A percentile compares a stretch with the other conserved stretches of the same genome.
Conservation (phyloP, 2,329 filamentous ascomycete species). For the Scedosporium apiospermum region DNA sequence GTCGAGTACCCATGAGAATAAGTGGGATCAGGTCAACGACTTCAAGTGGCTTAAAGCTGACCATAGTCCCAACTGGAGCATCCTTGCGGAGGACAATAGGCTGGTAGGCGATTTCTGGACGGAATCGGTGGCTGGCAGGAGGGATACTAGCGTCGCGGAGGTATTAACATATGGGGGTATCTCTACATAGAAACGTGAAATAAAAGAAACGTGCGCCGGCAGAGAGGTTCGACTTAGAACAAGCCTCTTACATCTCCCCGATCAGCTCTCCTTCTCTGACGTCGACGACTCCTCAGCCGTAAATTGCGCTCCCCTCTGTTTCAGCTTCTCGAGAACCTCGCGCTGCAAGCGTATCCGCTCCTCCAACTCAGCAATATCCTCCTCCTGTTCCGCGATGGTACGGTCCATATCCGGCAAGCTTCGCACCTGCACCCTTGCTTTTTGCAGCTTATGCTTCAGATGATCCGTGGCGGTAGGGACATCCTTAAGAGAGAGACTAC, state of each 20-base stretch:
- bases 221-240: not conserved
- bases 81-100: constrained; percentile 51
- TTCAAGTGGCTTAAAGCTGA: constrained; percentile 94
- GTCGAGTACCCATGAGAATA: constrained; percentile 37
- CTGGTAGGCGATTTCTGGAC: constrained; percentile 59
- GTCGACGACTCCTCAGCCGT: constrained; percentile 17
- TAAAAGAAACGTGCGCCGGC: not conserved
- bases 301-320: constrained; percentile 36
- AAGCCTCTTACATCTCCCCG: not conserved
- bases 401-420: constrained; percentile 62
- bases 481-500: constrained; percentile 52
- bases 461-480: constrained; percentile 68
- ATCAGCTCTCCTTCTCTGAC: constrained; percentile 6
- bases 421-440: constrained; percentile 58
- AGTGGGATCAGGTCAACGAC: constrained; percentile 88
- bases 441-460: constrained; percentile 75
- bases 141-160: not conserved
- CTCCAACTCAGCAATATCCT: constrained; percentile 60
- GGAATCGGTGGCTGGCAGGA: constrained; percentile 48
- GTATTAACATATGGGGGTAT: constrained; percentile 3
- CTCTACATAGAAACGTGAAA: not conserved
- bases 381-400: constrained; percentile 57
- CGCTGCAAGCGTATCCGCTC: constrained; percentile 53
- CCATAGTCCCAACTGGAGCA: constrained; percentile 78
- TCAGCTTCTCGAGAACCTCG: constrained; percentile 43